These are phyloP conservation scores for Erythrophleum fordii DNA, from an alignment of 306 rosid genomes.

Conservation along the genomic window DNA sequence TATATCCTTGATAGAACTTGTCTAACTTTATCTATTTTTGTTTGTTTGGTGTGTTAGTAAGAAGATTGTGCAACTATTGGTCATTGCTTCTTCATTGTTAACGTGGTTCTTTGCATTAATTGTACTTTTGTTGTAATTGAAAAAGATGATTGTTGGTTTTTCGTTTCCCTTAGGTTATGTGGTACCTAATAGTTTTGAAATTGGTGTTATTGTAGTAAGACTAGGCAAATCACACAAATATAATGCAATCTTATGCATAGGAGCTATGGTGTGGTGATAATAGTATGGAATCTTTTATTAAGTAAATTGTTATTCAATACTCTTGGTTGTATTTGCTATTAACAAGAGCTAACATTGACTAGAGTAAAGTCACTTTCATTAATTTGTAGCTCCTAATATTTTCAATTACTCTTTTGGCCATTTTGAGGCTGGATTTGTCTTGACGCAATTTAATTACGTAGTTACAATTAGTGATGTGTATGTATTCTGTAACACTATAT, in stretches of 20 bases:
- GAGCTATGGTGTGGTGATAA: conserved; percentile 80
- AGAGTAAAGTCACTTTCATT: too few species aligned
- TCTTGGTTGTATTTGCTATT: conserved; percentile 15
- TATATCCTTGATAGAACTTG: neutral
- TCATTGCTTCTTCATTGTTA: conserved; percentile 9
- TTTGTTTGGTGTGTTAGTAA: conserved; percentile 5
- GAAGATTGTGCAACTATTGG: neutral
- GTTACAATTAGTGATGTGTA: too few species aligned
- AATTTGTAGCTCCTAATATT: too few species aligned
- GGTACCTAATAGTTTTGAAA: conserved; percentile 97
- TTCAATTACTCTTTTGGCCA: too few species aligned
- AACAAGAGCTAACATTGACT: too few species aligned
- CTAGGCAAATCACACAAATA: conserved; percentile 78
- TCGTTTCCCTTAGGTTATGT: conserved; percentile 68
- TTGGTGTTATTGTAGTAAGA: conserved; percentile 74
- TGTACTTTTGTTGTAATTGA: conserved; percentile 31
- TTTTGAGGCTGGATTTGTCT: too few species aligned
- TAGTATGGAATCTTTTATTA: neutral
- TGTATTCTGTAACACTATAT: too few species aligned
- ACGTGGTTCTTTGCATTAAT: neutral
- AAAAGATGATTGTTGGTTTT: conserved; percentile 32
- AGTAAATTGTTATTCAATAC: conserved; percentile 2
- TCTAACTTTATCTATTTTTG: neutral
- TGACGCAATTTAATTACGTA: too few species aligned
- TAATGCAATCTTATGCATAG: conserved; percentile 85